phyloP scores from a whole-genome alignment of 139 green algal species.

The Chlorella vulgaris region DNA sequence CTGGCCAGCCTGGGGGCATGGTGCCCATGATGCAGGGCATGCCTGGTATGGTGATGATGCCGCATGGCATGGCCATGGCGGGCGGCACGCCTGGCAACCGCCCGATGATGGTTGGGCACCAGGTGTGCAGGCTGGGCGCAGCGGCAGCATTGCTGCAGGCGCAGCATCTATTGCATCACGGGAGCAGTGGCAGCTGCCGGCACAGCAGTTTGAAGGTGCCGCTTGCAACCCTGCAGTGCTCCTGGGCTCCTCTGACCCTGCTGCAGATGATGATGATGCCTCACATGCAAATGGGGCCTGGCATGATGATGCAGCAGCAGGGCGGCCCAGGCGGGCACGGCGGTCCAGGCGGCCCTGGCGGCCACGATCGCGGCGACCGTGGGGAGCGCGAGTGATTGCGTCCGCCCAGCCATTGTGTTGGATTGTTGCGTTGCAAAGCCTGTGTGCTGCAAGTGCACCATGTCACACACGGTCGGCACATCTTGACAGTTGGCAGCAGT shows the following conservation, averaged over 20 bases:
- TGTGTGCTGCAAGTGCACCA: neutral
- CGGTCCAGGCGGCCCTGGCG: neutral
- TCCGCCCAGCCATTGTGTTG: too few relatives aligned
- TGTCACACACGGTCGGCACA: neutral
- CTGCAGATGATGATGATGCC: conserved; percentile 12
- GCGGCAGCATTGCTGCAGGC: too few relatives aligned
- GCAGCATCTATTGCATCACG: neutral
- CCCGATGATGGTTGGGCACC: neutral
- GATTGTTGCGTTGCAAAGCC: too few relatives aligned
- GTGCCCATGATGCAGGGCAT: conserved; percentile 17
- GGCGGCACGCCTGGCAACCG: neutral
- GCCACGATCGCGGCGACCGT: neutral
- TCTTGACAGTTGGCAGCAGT: neutral
- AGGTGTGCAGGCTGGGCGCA: too few relatives aligned
- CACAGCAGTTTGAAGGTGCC: neutral
- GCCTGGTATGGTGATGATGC: conserved; percentile 3
- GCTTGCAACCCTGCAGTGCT: too few relatives aligned
- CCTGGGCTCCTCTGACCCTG: neutral
- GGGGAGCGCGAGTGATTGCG: neutral
- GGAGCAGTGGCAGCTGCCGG: neutral
- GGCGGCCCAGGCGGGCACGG: neutral
- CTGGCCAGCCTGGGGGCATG: conserved; percentile 27
- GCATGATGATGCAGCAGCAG: neutral
- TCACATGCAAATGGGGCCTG: conserved; percentile 4
- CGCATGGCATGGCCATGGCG: too few relatives aligned